Evolutionary conservation across 1,284 basidiomycete genomes (phyloP), one percentile per base, ranked within the genome.

Genomic region (Ustilago tritici): DNA sequence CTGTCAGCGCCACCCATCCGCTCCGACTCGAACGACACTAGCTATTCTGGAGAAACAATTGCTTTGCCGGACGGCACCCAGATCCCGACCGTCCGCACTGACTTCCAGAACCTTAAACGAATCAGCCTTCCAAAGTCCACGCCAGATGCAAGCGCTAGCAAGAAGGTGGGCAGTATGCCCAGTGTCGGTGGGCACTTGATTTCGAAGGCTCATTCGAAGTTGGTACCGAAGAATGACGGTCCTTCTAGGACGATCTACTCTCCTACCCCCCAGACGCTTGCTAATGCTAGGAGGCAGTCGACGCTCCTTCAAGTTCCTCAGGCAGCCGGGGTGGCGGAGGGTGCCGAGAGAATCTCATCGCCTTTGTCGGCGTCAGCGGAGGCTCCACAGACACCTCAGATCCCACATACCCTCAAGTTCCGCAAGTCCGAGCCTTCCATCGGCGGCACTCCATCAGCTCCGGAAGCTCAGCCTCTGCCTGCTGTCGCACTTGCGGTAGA

Each of bases 21-120:
- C 6, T 67, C 72, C 23, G 50, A 64, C 38, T 71, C 65, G n/a
- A 61, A 71, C 41, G 71, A 70, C 28, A 75, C 69, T 0, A 60
- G 55, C 46, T 61, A 56, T 46, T 72, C 65, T 6, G 62, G 70
- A 1, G 71, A 74, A 0, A 73, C 65, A 1, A 46, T 76, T 40
- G 67, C 61, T 2, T 41, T 78, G 15, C 56, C 76, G 1, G 67
- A 70, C 23, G 76, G 78, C 0, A 70, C 63, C 7, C 65, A 78
- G 55, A 56, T 80, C 4, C 76, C 79, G 0, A 65, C 61, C n/a
- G 46, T 76, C 36, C 56, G 79, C 2, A 81, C 65, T 6, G 79
- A 81, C 38, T 78, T 81, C 15, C 72, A 74, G 36, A 81, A 81
- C 40, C 56, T 81, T 32, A 77, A 69, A 60, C 67, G 70, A 0